Evolutionary conservation across 768 basidiomycete species (phyloP), one percentile per base, ranked within the genome.

Genomic region (Kondoa subrosea): DNA sequence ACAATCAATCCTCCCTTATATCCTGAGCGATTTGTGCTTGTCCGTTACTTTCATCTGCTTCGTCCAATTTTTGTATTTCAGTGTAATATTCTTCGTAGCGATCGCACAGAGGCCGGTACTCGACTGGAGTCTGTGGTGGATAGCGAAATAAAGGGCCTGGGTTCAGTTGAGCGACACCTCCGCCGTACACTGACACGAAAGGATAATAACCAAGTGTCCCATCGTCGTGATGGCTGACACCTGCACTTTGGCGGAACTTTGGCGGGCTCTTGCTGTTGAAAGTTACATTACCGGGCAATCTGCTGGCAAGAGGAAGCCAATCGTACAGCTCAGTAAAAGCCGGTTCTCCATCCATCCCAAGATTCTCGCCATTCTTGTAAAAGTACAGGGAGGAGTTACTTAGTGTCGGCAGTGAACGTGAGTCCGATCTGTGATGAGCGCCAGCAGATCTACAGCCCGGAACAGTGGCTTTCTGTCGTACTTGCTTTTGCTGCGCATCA

Each of bases 191-290:
- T 2, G 90, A 93, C 71, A 95, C 83, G 79, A 96, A 86, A 0
- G 93, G 91, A 76, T 91, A 97, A 77, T 99, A 99, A 0, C 95
- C 95, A 3, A 95, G 79, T 25, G 87, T 85, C 25, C 93, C 95
- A 76, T 99, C 95, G 76, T 99, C 91, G 73, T 90, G 88, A 1
- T 83, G 83, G 70, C 91, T n/a, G n/a, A n/a, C n/a, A n/a, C n/a
- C n/a, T n/a, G n/a, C n/a, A n/a, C n/a, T n/a, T n/a, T n/a, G n/a
- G n/a, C n/a, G n/a, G n/a, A n/a, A n/a, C n/a, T 91, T 77, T 89
- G 87, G 71, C 75, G 68, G 82, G 59, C 82, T 87, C 86, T 73
- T 87, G 85, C 65, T 85, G 84, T 12, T 76, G 60, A 84, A 63
- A 83, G 85, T 74, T 85, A 83, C 66, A 82, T 82, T n/a, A 81